Conservation (phyloP, 208 protist genomes). For the Crithidia brevicula region DNA sequence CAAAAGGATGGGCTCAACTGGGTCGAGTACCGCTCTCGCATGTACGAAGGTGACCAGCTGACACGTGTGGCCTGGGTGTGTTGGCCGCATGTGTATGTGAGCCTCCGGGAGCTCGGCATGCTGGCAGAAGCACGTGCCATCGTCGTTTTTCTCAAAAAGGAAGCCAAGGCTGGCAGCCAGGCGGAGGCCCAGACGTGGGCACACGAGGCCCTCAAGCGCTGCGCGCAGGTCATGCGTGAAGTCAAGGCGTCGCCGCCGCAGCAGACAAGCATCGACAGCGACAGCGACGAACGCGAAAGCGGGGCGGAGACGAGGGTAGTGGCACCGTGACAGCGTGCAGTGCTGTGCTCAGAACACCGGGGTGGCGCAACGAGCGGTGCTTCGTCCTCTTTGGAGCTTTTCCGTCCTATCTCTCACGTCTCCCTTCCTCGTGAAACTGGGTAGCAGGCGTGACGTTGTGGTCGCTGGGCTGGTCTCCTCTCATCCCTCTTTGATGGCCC, state of each 20-base stretch:
- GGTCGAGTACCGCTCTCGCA: constrained; percentile 45
- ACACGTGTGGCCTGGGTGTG: constrained; percentile 40
- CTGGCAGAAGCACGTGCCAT: constrained; percentile 43
- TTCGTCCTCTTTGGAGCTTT: background rate
- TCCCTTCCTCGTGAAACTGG: too few relatives aligned
- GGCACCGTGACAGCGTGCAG: too few relatives aligned
- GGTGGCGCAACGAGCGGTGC: too few relatives aligned
- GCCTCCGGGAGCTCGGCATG: constrained; percentile 49
- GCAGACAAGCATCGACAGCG: background rate
- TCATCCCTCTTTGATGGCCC: too few relatives aligned
- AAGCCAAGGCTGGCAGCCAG: constrained; percentile 13
- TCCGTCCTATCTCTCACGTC: too few relatives aligned
- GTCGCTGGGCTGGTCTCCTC: too few relatives aligned
- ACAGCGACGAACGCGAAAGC: background rate
- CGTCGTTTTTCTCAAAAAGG: constrained; percentile 50
- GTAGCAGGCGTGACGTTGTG: background rate
- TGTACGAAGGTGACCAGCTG: constrained; percentile 36
- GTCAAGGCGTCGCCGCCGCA: constrained; percentile 1
- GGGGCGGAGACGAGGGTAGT: background rate
- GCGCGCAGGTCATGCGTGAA: constrained; percentile 12
- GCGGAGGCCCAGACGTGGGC: constrained; percentile 10
- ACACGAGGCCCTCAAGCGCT: constrained; percentile 18
- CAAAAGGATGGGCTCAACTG: constrained; percentile 74
- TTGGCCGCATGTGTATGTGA: constrained; percentile 58
- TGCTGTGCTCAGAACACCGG: too few relatives aligned